Base-by-base conservation (phyloP, 1,139 yeast genomes). In the Candida pseudoviswanathii region DNA sequence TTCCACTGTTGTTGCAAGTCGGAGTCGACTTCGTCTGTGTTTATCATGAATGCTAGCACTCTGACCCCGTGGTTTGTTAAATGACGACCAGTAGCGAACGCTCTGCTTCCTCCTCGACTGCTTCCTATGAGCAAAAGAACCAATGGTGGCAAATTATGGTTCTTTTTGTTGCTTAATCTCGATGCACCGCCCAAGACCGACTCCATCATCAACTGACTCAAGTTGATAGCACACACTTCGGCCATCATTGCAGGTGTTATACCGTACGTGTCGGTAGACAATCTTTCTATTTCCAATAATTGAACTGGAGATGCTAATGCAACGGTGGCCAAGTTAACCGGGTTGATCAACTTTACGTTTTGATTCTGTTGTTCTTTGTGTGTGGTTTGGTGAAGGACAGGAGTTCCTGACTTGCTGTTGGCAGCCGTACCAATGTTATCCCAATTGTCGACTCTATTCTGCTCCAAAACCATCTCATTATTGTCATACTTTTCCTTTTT, bases 271-370 rank as follows among this genome's bases (percentile, higher is more conserved):
- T 83, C 85, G 4, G 70, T 65, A 16, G 87, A 67, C 21, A 84
- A 64, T 43, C 88, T 75, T 64, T 89, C 95, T 50, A 90, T 81
- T 56, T 89, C 96, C n/a, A 86, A 72, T 53, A 90, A 68, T 65
- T 91, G 96, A 5, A 89, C 82, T 0, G 96, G 94, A 1, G 94
- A 82, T 11, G 92, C 86, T 49, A 85, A 72, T 2, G 94, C 88
- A 3, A 84, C 68, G 2, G 57, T 40, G 2, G 54, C 51, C 27
- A 62, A 62, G 41, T 65, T 66, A 29, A 56, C 59, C n/a, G 64
- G 43, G 43, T 63, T 60, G 1, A 63, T 54, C 47, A 67, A 58
- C 36, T 57, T 62, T 46, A 57, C 55, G 36, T 55, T 56, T 48
- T 46, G 52, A 22, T 29, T 45, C 41, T 46, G 40, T 44, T 48